Percentiles rank a stretch among this genome's conserved stretches.
phyloP scores from a whole-genome alignment of 768 basidiomycete genomes.

The Tylopilus sp. region DNA sequence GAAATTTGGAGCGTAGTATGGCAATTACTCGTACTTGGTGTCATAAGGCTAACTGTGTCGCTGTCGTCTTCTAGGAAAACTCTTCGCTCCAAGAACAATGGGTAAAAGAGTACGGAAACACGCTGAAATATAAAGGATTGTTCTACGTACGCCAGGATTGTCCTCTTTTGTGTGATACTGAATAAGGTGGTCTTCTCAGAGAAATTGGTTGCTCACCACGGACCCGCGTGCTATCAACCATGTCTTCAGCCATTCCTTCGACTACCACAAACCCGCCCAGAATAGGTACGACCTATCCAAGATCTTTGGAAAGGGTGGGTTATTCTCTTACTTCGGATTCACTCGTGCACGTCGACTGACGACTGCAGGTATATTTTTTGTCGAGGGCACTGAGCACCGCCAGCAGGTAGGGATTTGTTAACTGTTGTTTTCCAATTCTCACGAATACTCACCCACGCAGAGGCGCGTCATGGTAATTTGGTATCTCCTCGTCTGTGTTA shows the following conservation, averaged over 20 bases:
- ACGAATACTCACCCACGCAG: not conserved
- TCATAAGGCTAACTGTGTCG: not conserved
- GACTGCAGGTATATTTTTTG: not conserved
- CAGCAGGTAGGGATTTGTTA: not conserved
- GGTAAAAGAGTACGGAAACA: not conserved
- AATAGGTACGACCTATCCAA: not conserved
- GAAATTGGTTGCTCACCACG: not conserved
- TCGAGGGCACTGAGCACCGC: not conserved
- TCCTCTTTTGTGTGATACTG: not conserved
- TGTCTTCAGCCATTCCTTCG: not conserved
- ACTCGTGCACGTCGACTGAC: not conserved
- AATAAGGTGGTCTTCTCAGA: not conserved
- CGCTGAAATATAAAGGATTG: not conserved
- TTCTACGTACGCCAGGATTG: not conserved
- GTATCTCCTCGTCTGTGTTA: not conserved
- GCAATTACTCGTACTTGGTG: not conserved
- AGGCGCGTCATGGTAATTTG: not conserved
- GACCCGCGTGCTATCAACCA: not conserved
- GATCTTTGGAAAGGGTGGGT: not conserved
- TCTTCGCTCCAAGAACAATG: not conserved
- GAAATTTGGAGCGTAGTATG: slow-evolving; percentile 43
- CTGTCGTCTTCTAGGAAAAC: not conserved
- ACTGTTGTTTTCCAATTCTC: not conserved
- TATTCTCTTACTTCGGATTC: not conserved
- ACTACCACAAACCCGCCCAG: not conserved